Percentiles rank a stretch among this genome's conserved stretches.
phyloP scores from a whole-genome alignment of 2,329 filamentous ascomycete genomes.

The Hypoxylon rubiginosum region DNA sequence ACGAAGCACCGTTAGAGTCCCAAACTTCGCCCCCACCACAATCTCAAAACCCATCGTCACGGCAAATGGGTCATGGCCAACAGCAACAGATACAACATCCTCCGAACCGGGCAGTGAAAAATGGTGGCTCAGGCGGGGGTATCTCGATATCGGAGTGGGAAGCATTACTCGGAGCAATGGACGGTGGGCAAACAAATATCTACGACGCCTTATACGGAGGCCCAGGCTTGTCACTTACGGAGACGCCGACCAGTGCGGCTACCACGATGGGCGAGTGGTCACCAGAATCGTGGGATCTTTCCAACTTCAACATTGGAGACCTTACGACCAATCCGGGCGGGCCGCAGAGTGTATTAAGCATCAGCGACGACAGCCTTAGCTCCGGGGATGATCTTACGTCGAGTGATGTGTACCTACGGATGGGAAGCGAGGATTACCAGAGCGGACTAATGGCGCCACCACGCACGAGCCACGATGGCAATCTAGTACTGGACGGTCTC shows the following conservation, averaged over 20 bases:
- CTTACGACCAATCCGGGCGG: conserved; percentile 58
- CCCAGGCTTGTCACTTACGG: conserved; percentile 62
- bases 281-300: conserved; percentile 69
- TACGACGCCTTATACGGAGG: conserved; percentile 86
- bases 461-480: conserved; percentile 45
- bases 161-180: conserved; percentile 81
- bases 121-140: conserved; percentile 54
- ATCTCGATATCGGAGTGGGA: conserved; percentile 84
- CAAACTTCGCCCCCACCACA: conserved; percentile 64
- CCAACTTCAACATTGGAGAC: conserved; percentile 65
- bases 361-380: conserved; percentile 71
- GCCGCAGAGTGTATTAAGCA: conserved; percentile 67
- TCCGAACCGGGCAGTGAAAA: conserved; percentile 55
- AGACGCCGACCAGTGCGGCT: conserved; percentile 59
- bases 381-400: conserved; percentile 66
- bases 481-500: conserved; percentile 44
- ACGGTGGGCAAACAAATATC: conserved; percentile 84
- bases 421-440: conserved; percentile 57
- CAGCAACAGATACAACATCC: conserved; percentile 51
- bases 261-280: conserved; percentile 63
- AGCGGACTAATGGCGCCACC: conserved; percentile 46
- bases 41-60: conserved; percentile 56
- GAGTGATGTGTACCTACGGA: conserved; percentile 61
- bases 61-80: conserved; percentile 49
- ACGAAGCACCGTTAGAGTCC: conserved; percentile 60